phyloP scores from a whole-genome alignment of 2,329 filamentous ascomycete genomes.

The Botrytis paeoniae region DNA sequence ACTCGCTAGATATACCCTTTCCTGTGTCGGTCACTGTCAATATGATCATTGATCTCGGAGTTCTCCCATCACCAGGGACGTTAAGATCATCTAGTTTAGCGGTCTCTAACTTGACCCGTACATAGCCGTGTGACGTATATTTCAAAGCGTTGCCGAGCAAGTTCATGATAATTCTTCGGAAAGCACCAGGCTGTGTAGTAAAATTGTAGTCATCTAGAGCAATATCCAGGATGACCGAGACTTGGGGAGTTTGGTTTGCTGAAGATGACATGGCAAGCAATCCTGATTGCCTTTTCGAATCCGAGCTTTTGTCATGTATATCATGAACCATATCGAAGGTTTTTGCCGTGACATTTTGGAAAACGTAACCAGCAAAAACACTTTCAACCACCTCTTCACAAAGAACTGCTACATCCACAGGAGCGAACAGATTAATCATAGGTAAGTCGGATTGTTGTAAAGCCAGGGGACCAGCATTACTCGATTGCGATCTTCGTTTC shows the following conservation, averaged over 20 bases:
- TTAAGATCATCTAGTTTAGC: slow-evolving; percentile 33
- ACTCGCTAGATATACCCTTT: slow-evolving; percentile 64
- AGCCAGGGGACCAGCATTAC: slow-evolving; percentile 19
- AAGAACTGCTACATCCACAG: slow-evolving; percentile 36
- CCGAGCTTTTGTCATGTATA: slow-evolving; percentile 16
- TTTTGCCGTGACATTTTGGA: slow-evolving; percentile 36
- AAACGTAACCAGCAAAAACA: slow-evolving; percentile 38
- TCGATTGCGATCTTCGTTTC: slow-evolving; percentile 12
- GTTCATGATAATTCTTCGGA: slow-evolving; percentile 57
- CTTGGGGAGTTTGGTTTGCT: slow-evolving; percentile 24
- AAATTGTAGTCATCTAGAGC: slow-evolving; percentile 38
- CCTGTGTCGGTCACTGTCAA: slow-evolving; percentile 76
- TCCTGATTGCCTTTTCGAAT: slow-evolving; percentile 15
- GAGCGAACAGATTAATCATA: slow-evolving; percentile 38
- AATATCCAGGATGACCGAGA: slow-evolving; percentile 36
- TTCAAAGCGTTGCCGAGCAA: slow-evolving; percentile 62
- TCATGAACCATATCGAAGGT: slow-evolving; percentile 37
- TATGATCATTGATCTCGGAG: slow-evolving; percentile 40
- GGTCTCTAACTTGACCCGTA: slow-evolving; percentile 42
- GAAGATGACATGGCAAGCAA: slow-evolving; percentile 12
- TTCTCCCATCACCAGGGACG: slow-evolving; percentile 23
- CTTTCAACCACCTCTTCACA: slow-evolving; percentile 39
- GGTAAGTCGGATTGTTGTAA: slow-evolving; percentile 35
- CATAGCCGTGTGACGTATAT: slow-evolving; percentile 54
- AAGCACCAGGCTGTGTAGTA: slow-evolving; percentile 53